Evolutionary conservation across 2,329 filamentous ascomycete genomes (phyloP), one percentile per base, ranked within the genome.

Genomic region (Ophiostoma sp.): DNA sequence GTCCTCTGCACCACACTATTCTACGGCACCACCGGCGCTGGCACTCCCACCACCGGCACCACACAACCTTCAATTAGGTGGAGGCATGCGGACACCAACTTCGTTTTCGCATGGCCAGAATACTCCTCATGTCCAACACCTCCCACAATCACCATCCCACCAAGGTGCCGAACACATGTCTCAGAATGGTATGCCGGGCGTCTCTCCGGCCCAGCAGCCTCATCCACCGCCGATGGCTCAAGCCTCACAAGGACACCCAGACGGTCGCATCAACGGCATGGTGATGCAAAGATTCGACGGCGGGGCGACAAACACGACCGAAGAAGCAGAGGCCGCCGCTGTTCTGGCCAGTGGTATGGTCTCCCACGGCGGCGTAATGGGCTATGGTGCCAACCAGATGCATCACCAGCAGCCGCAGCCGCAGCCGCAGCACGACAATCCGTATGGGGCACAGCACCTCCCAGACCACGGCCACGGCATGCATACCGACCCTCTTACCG

Each of bases 301-400:
- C 2, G 39, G 19, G 0, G 19, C 33, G 1, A 45, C 39, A 9
- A 68, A 48, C 17, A 39, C 50, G 36, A 22, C 68, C 12, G 61
- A 28, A 5, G 72, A 70, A n/a, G 59, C 72, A 5, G 72, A 64
- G 19, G 70, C 59, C 15, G 70, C 70, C 4, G 42, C 42, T 5
- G 45, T 66, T n/a, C 19, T 55, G 28, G 48, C 71, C 1, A 52
- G 64, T 12, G 63, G 69, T 12, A 74, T 74, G 63, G 11, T 69
- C 4, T 64, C 61, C 7, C 72, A 71, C 22, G 59, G 70, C 7
- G 59, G 70, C 7, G 59, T 33, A 12, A 7, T 71, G 31, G 45
- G 42, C 22, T 66, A 45, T 55, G 70, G 42, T 9, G 31, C 25
- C 33, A 45, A 19, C 19, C 63, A 63, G 31, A 12, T 31, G 50